A percentile compares a stretch with the other conserved stretches of the same genome.
Conservation (phyloP, 139 green algal genomes). For the Monoraphidium neglectum region DNA sequence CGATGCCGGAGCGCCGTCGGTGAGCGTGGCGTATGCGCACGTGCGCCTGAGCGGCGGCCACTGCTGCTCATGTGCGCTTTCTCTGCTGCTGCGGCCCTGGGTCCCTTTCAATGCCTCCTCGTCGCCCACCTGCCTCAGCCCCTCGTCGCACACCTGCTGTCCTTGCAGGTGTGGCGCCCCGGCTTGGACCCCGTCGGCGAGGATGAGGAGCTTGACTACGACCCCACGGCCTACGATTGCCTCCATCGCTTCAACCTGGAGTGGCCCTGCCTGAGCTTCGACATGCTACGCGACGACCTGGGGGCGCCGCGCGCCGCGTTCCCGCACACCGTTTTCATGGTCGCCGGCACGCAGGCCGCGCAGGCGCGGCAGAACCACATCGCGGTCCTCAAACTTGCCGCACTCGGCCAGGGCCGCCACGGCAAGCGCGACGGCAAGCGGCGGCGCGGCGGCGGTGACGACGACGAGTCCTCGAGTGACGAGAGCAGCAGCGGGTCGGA, state of each 20-base stretch:
- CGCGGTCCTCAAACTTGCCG: slow-evolving; percentile 67
- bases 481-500: slow-evolving; percentile 13
- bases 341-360: slow-evolving; percentile 77
- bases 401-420: slow-evolving; percentile 69
- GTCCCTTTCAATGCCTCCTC: too few relatives aligned
- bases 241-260: slow-evolving; percentile 83
- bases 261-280: slow-evolving; percentile 97
- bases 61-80: too few relatives aligned
- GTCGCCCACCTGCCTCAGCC: too few relatives aligned
- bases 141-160: too few relatives aligned
- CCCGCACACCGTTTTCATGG: slow-evolving; percentile 87
- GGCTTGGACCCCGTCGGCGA: slow-evolving; percentile 75
- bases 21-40: too few relatives aligned
- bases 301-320: slow-evolving; percentile 78
- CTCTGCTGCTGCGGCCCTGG: too few relatives aligned
- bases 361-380: slow-evolving; percentile 77
- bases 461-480: slow-evolving; percentile 8
- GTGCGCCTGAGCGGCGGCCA: too few relatives aligned
- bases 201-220: slow-evolving; percentile 94
- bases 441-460: slow-evolving; percentile 33
- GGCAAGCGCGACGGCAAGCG: slow-evolving; percentile 58
- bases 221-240: slow-evolving; percentile 95
- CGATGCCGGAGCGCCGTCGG: too few relatives aligned
- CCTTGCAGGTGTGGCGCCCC: slow-evolving; percentile 80
- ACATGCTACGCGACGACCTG: slow-evolving; percentile 86